Percentiles rank a stretch among this genome's conserved stretches.
Evolutionary conservation across 768 basidiomycete genomes (phyloP).

Genomic region (Fomitopsis serialis): DNA sequence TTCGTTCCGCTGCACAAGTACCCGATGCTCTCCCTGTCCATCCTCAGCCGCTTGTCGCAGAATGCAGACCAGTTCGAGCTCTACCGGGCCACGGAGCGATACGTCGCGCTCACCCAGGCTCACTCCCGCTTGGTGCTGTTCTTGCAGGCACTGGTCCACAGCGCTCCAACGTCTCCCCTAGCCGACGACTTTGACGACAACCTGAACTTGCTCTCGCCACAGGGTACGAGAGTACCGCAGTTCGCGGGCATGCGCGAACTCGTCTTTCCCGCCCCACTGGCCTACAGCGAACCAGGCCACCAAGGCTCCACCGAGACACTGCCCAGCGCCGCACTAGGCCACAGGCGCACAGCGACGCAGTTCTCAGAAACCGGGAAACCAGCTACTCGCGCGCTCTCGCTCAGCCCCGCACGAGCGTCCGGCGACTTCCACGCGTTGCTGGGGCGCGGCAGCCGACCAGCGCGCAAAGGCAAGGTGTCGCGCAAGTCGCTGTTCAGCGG

Average conservation of each 20-base stretch:
- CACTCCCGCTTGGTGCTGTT: constrained; percentile 75
- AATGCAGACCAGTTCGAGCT: constrained; percentile 24
- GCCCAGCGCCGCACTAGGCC: neutral
- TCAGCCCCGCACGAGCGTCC: constrained; percentile 13
- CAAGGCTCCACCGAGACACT: neutral
- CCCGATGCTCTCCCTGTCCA: constrained; percentile 58
- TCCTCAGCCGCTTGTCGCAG: constrained; percentile 30
- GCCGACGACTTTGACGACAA: constrained; percentile 25
- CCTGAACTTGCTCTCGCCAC: constrained; percentile 9
- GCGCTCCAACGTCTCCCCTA: constrained; percentile 41
- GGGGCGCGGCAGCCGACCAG: neutral
- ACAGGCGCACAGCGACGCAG: neutral
- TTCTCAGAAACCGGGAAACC: neutral
- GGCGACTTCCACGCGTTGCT: constrained; percentile 8
- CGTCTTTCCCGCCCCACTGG: constrained; percentile 71
- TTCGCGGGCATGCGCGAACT: constrained; percentile 44
- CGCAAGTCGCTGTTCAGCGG: constrained; percentile 35
- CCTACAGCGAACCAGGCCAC: constrained; percentile 28
- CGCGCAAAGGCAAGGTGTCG: constrained; percentile 5
- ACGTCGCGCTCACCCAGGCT: constrained; percentile 48
- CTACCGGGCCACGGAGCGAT: constrained; percentile 28
- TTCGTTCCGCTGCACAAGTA: constrained; percentile 61
- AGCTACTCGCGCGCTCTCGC: constrained; percentile 6
- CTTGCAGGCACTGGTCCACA: constrained; percentile 67
- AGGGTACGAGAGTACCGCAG: constrained; percentile 19